phyloP scores from a whole-genome alignment of 257 asterid genomes.

The Avicennia marina region DNA sequence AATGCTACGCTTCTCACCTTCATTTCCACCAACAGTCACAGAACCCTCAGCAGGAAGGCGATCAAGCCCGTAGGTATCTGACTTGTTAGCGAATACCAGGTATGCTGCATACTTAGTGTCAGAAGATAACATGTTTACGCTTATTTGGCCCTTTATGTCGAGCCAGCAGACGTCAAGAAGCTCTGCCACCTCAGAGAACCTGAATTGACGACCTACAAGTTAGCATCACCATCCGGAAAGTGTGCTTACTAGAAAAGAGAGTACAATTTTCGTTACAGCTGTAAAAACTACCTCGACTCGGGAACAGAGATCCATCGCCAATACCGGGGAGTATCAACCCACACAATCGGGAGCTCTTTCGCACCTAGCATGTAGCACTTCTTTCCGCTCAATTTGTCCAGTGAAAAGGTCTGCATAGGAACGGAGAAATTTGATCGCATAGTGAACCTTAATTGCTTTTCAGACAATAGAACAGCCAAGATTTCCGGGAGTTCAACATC shows the following conservation, averaged over 20 bases:
- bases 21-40: slow-evolving; percentile 35
- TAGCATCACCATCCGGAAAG: no score
- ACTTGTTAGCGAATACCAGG: slow-evolving; percentile 43
- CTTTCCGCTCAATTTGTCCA: not conserved
- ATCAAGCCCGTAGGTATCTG: slow-evolving; percentile 37
- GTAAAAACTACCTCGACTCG: not conserved
- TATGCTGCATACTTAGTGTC: slow-evolving; percentile 66
- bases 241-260: no score
- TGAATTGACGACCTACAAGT: slow-evolving; percentile 15
- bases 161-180: slow-evolving; percentile 65
- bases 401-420: not conserved
- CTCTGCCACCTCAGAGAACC: slow-evolving; percentile 65
- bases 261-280: no score
- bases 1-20: slow-evolving; percentile 21
- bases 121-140: slow-evolving; percentile 40
- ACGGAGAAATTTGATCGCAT: no score
- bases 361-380: not conserved
- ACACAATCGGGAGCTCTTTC: not conserved
- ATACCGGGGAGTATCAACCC: not conserved
- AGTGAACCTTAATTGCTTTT: no score
- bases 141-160: slow-evolving; percentile 48
- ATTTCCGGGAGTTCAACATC: no score
- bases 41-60: slow-evolving; percentile 33
- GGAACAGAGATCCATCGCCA: not conserved
- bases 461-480: no score